Conservation (phyloP, 208 protist genomes). For the Crithidia fasciculata region DNA sequence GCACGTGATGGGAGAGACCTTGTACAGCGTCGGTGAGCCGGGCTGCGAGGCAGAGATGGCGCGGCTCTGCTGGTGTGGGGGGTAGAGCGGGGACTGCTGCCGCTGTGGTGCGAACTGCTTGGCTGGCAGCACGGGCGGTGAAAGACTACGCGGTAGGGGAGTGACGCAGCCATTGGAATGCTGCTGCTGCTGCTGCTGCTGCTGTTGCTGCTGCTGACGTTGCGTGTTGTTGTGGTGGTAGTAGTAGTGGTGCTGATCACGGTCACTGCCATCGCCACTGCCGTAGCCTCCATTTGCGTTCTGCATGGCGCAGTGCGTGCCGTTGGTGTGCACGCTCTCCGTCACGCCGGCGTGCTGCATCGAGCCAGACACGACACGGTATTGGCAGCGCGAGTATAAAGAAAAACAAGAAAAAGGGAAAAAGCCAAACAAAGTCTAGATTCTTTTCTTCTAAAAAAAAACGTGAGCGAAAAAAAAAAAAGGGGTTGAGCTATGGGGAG, state of each 20-base stretch:
- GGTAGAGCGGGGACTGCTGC: background rate
- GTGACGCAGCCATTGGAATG: constrained; percentile 7
- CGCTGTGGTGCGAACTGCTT: constrained; percentile 6
- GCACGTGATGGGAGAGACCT: constrained; percentile 12
- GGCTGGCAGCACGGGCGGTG: background rate
- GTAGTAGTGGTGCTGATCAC: background rate
- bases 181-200: background rate
- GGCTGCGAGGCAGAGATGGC: constrained; percentile 11
- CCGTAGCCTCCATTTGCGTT: background rate
- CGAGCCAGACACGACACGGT: background rate
- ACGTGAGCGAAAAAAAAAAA: too few relatives aligned
- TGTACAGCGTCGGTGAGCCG: constrained; percentile 15
- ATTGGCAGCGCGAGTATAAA: background rate
- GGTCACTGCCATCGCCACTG: background rate
- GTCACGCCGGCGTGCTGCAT: constrained; percentile 2
- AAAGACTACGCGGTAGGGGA: constrained; percentile 4
- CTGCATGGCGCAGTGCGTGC: background rate
- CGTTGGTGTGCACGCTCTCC: background rate
- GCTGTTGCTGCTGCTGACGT: too few relatives aligned
- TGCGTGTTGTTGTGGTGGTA: background rate
- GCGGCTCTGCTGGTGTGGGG: background rate
- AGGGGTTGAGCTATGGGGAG: background rate
- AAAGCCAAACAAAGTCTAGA: too few relatives aligned
- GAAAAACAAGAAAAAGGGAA: background rate
- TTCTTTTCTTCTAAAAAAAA: too few relatives aligned